Evolutionary conservation across 306 rosid species (phyloP).

Genomic region (Glycine tomentella): DNA sequence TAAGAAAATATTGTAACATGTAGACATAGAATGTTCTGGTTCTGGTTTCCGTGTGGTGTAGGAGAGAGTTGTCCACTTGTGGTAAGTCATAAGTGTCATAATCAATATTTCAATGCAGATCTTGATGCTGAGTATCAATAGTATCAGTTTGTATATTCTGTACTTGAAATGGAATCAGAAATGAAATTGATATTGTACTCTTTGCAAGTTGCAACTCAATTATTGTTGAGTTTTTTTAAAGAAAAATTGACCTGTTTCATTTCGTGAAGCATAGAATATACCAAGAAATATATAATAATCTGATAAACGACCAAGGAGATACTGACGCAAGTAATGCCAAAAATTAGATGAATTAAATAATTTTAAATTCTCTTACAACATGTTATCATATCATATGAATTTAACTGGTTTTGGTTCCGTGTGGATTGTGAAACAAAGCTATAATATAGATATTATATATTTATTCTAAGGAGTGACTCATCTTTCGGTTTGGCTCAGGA

Average conservation of each 20-base stretch:
- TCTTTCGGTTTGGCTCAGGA: too few relatives aligned
- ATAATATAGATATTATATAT: too few relatives aligned
- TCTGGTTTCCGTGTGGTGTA: not conserved
- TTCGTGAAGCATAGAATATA: conserved; percentile 43
- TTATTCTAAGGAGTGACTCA: too few relatives aligned
- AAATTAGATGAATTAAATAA: too few relatives aligned
- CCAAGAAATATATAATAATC: conserved; percentile 13
- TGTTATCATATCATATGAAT: too few relatives aligned
- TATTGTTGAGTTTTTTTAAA: conserved; percentile 9
- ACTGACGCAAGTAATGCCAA: not conserved
- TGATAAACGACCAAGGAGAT: not conserved
- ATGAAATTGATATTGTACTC: not conserved
- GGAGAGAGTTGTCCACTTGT: conserved; percentile 26
- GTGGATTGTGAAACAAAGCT: too few relatives aligned
- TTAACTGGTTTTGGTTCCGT: too few relatives aligned
- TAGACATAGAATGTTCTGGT: conserved; percentile 9
- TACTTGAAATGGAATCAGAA: conserved; percentile 16
- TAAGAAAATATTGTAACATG: not conserved
- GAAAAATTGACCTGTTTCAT: conserved; percentile 24
- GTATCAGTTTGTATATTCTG: conserved; percentile 2
- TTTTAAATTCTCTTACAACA: too few relatives aligned
- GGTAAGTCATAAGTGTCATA: not conserved
- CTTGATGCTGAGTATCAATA: conserved; percentile 20
- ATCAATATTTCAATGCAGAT: conserved; percentile 25
- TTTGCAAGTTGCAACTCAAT: conserved; percentile 6